Conservation (phyloP, 805 yeast genomes). For the Ogataea salicorniae region DNA sequence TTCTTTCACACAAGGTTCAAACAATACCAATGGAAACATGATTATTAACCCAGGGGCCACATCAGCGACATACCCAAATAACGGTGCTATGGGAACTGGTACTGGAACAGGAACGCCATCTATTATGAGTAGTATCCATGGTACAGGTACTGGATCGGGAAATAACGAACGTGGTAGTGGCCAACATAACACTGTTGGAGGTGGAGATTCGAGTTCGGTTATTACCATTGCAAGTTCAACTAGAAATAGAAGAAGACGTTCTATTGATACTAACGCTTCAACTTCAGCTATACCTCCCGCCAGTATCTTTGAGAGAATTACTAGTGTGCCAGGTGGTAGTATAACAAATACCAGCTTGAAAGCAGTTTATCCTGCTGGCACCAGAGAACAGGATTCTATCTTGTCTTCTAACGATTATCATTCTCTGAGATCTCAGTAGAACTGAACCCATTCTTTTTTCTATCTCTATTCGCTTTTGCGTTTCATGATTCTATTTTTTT, state of each 20-base stretch:
- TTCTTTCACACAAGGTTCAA: slow-evolving; percentile 15
- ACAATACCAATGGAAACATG: slow-evolving; percentile 13
- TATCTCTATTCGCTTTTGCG: neutral
- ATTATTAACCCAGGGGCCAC: slow-evolving; percentile 19
- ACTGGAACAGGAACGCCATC: slow-evolving; percentile 1
- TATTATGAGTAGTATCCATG: slow-evolving; percentile 4
- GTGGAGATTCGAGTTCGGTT: slow-evolving; percentile 28
- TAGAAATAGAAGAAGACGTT: slow-evolving; percentile 28
- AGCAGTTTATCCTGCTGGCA: neutral
- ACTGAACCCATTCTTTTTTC: neutral
- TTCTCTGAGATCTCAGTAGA: slow-evolving; percentile 12
- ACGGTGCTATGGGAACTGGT: too few relatives aligned
- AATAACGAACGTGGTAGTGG: neutral
- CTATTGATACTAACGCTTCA: slow-evolving; percentile 50
- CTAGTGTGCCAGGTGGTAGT: neutral
- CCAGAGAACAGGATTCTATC: slow-evolving; percentile 17
- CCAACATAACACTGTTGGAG: neutral
- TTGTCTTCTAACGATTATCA: slow-evolving; percentile 14
- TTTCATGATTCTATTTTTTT: neutral
- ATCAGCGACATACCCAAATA: slow-evolving; percentile 3
- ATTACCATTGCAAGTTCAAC: slow-evolving; percentile 32
- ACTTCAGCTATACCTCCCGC: slow-evolving; percentile 71
- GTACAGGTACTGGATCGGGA: too few relatives aligned
- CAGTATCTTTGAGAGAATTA: slow-evolving; percentile 56
- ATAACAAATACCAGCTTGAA: neutral